These are phyloP conservation scores for Pythium grandisporangium DNA, from an alignment of 352 stramenopile species.

Conservation along the genomic window DNA sequence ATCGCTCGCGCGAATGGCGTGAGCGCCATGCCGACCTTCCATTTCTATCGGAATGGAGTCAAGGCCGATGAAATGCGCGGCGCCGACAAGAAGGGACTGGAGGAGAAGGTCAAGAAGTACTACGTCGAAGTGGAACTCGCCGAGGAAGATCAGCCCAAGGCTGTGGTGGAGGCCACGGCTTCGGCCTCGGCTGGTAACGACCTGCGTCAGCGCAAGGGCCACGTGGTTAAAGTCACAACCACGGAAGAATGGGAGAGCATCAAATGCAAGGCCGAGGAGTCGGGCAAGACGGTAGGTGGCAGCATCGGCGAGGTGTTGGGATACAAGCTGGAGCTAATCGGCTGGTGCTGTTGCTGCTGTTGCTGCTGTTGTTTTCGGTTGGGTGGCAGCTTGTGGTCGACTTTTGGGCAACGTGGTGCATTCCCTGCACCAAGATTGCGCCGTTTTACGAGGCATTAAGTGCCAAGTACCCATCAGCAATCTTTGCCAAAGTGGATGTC, in stretches of 20 bases:
- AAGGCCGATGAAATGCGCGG: conserved; percentile 87
- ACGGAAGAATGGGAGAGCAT: conserved; percentile 46
- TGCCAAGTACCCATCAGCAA: conserved; percentile 24
- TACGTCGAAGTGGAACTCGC: conserved; percentile 71
- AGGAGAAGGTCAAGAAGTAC: conserved; percentile 59
- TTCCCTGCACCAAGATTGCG: conserved; percentile 69
- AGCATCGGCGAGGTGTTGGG: no score
- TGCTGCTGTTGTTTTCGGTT: no score
- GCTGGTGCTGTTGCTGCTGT: not conserved
- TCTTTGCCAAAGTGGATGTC: conserved; percentile 77
- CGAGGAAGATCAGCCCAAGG: conserved; percentile 46
- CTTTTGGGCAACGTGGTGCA: conserved; percentile 82
- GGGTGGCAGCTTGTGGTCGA: conserved; percentile 84
- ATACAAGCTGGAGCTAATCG: not conserved
- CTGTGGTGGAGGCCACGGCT: not conserved
- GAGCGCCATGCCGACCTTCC: conserved; percentile 93
- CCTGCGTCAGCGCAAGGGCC: conserved; percentile 51
- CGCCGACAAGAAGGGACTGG: conserved; percentile 57
- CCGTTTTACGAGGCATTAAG: conserved; percentile 74
- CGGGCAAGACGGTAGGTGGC: conserved; percentile 33
- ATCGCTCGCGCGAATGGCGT: conserved; percentile 67
- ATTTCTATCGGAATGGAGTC: conserved; percentile 87
- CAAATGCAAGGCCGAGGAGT: conserved; percentile 30
- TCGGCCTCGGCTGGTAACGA: conserved; percentile 6
- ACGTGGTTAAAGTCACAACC: conserved; percentile 33